A percentile compares a stretch with the other conserved stretches of the same genome.
These are phyloP conservation scores for Backusella tuberculispora DNA, from an alignment of 192 early-diverging fungal genomes.

Conservation along the genomic window DNA sequence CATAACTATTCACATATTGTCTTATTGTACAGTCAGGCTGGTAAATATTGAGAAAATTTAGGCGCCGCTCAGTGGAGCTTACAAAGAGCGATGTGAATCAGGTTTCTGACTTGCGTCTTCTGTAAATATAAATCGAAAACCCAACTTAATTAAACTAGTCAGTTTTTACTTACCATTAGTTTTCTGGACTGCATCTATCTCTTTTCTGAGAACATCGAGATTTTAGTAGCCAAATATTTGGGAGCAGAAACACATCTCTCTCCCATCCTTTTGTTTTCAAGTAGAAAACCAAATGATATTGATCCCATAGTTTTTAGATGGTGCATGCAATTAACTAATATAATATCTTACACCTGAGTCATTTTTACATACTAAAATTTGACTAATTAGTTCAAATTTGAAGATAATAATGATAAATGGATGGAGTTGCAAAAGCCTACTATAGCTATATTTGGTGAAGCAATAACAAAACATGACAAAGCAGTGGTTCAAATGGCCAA, in stretches of 20 bases:
- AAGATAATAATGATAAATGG: constrained; percentile 15
- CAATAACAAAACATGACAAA: constrained; percentile 6
- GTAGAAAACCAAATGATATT: neutral
- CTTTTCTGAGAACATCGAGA: constrained; percentile 7
- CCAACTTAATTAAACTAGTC: neutral
- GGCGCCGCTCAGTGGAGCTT: neutral
- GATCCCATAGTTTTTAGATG: neutral
- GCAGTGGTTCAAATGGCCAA: constrained; percentile 14
- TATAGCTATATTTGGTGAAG: constrained; percentile 12
- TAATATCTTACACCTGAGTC: constrained; percentile 22
- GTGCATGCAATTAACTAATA: constrained; percentile 6
- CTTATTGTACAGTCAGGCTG: too few species aligned
- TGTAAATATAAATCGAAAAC: neutral
- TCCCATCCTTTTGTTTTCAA: neutral
- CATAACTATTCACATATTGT: too few species aligned
- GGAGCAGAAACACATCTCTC: neutral
- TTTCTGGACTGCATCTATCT: constrained; percentile 18
- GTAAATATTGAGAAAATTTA: neutral
- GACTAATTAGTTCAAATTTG: constrained; percentile 19
- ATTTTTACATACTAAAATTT: too few species aligned
- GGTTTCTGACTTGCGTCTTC: constrained; percentile 10
- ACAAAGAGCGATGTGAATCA: neutral
- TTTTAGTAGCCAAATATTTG: neutral
- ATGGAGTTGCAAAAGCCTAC: constrained; percentile 11
- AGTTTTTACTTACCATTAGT: neutral